Percentiles rank a stretch among this genome's conserved stretches.
Evolutionary conservation across 2,329 filamentous ascomycete genomes (phyloP).

Genomic region (Myotisia sp.): DNA sequence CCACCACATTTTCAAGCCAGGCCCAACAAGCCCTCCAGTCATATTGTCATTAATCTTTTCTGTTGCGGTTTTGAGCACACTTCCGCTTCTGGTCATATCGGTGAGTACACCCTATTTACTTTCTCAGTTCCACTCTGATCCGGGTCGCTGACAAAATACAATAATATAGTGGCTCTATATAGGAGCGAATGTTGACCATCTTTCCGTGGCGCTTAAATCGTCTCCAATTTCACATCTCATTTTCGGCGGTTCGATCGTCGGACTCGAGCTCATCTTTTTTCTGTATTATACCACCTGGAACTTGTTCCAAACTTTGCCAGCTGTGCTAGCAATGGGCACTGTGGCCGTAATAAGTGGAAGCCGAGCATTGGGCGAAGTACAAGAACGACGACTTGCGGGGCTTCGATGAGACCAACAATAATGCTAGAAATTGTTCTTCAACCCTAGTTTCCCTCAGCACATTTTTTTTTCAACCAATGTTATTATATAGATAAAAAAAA

Average conservation of each 20-base stretch:
- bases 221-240: slow-evolving; percentile 68
- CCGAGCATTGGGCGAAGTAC: slow-evolving; percentile 83
- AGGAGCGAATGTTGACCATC: slow-evolving; percentile 69
- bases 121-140: no score
- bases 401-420: no score
- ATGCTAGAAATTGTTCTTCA: no score
- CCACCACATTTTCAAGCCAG: slow-evolving; percentile 73
- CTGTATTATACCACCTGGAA: slow-evolving; percentile 89
- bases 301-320: slow-evolving; percentile 75
- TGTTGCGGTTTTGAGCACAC: slow-evolving; percentile 53
- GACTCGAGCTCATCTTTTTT: slow-evolving; percentile 85
- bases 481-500: no score
- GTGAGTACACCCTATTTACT: slow-evolving; percentile 36
- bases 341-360: slow-evolving; percentile 76
- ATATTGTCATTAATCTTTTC: slow-evolving; percentile 67
- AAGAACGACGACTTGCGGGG: slow-evolving; percentile 69
- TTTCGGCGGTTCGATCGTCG: slow-evolving; percentile 76
- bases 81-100: slow-evolving; percentile 57
- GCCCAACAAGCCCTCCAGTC: slow-evolving; percentile 66
- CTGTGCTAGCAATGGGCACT: slow-evolving; percentile 50
- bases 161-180: slow-evolving; percentile 56
- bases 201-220: slow-evolving; percentile 56
- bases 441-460: no score
- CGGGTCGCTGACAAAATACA: slow-evolving; percentile 2
- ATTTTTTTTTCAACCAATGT: no score